Evolutionary conservation across 2,329 filamentous ascomycete species (phyloP).

Genomic region (Cladosporium colombiae): DNA sequence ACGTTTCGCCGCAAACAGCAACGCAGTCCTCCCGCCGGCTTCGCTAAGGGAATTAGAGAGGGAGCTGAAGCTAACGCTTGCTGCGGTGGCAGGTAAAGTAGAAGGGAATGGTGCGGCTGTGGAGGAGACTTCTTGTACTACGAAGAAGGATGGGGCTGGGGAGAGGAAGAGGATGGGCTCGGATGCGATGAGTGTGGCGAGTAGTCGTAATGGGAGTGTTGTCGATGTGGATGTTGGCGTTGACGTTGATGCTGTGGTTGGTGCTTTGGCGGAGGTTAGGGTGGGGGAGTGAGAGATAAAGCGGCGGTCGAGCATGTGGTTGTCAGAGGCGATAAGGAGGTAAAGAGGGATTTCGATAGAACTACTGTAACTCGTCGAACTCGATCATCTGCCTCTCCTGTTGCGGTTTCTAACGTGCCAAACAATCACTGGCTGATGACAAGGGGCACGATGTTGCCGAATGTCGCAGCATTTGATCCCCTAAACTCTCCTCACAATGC

Average conservation of each 20-base stretch:
- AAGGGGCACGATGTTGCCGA: too few relatives aligned
- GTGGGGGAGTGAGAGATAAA: neutral
- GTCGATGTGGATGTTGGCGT: neutral
- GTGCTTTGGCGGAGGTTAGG: neutral
- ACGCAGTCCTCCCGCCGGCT: slow-evolving; percentile 45
- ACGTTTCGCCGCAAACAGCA: slow-evolving; percentile 50
- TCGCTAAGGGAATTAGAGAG: slow-evolving; percentile 57
- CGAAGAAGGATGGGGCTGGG: neutral
- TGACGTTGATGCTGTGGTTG: slow-evolving; percentile 2
- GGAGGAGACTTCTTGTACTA: neutral
- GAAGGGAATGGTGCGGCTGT: neutral
- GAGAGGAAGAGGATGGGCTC: neutral
- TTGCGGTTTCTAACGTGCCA: too few relatives aligned
- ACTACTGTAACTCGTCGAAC: too few relatives aligned
- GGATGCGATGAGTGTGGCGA: neutral
- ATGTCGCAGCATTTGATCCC: too few relatives aligned
- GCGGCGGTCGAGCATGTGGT: too few relatives aligned
- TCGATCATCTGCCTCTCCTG: too few relatives aligned
- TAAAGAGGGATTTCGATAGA: too few relatives aligned
- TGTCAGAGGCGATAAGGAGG: too few relatives aligned
- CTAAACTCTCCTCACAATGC: too few relatives aligned
- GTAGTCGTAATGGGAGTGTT: neutral
- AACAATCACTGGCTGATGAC: too few relatives aligned
- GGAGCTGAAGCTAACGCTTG: slow-evolving; percentile 54
- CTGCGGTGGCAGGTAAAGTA: neutral